These are phyloP conservation scores for Ophiostoma quercus DNA, from an alignment of 2,329 filamentous ascomycete species.

Conservation along the genomic window DNA sequence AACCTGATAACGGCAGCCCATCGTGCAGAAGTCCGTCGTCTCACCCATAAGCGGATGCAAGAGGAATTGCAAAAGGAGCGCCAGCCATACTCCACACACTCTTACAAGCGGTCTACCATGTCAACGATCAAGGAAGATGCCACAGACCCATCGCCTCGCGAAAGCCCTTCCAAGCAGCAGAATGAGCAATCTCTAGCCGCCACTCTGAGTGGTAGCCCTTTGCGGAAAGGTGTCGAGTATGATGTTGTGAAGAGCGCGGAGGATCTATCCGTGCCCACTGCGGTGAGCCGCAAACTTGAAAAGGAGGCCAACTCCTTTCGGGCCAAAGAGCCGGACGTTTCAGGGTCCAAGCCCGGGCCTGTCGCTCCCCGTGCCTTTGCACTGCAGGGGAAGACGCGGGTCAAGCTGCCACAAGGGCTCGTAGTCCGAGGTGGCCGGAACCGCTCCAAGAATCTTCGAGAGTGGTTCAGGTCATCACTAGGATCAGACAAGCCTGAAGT, in stretches of 20 bases:
- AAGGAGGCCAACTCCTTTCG: neutral
- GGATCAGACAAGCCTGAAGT: neutral
- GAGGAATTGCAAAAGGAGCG: slow-evolving; percentile 50
- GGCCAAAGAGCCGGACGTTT: neutral
- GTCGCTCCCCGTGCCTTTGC: neutral
- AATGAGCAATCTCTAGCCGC: neutral
- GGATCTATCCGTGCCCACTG: neutral
- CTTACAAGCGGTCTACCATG: slow-evolving; percentile 25
- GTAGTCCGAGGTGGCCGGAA: neutral
- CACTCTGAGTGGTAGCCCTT: neutral
- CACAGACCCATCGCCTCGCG: slow-evolving; percentile 12
- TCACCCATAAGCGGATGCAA: slow-evolving; percentile 54
- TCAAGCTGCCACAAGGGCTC: slow-evolving; percentile 4
- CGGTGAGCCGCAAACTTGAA: neutral
- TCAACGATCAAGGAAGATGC: slow-evolving; percentile 28
- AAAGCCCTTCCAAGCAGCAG: neutral
- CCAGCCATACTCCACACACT: slow-evolving; percentile 14
- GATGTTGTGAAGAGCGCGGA: neutral
- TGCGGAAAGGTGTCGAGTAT: neutral
- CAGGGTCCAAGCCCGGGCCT: neutral
- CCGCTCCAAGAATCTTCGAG: neutral
- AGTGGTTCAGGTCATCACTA: slow-evolving; percentile 15
- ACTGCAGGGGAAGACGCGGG: neutral
- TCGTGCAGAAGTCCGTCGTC: slow-evolving; percentile 51
- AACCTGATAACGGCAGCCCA: slow-evolving; percentile 46